phyloP scores from a whole-genome alignment of 306 rosid genomes.

The Gillenia trifoliata region DNA sequence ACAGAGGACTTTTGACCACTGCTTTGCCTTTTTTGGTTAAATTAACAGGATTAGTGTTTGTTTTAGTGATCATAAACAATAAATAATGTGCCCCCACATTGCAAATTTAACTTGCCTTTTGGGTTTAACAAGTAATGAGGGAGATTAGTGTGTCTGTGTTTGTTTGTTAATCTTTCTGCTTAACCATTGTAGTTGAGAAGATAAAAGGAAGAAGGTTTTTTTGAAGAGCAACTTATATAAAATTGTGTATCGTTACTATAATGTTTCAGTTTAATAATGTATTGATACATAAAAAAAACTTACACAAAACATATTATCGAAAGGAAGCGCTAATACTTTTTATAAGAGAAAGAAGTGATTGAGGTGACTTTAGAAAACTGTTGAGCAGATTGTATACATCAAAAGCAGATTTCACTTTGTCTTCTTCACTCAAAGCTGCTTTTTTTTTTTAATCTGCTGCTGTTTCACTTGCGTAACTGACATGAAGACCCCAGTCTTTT shows the following conservation, averaged over 20 bases:
- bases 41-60: background rate
- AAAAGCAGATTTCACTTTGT: background rate
- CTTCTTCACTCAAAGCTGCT: background rate
- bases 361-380: background rate
- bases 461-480: constrained; percentile 9
- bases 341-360: background rate
- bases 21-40: background rate
- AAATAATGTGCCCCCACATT: background rate
- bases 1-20: background rate
- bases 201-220: background rate
- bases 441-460: background rate
- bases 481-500: background rate
- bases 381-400: background rate
- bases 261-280: no score
- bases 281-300: no score
- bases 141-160: background rate
- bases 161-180: background rate
- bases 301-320: no score
- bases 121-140: background rate
- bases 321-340: no score
- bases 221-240: no score
- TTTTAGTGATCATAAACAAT: background rate
- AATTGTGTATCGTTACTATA: no score
- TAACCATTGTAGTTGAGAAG: background rate
- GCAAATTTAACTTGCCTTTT: background rate